Base-by-base conservation (phyloP, 2,329 filamentous ascomycete genomes). In the Microcera coccophila region DNA sequence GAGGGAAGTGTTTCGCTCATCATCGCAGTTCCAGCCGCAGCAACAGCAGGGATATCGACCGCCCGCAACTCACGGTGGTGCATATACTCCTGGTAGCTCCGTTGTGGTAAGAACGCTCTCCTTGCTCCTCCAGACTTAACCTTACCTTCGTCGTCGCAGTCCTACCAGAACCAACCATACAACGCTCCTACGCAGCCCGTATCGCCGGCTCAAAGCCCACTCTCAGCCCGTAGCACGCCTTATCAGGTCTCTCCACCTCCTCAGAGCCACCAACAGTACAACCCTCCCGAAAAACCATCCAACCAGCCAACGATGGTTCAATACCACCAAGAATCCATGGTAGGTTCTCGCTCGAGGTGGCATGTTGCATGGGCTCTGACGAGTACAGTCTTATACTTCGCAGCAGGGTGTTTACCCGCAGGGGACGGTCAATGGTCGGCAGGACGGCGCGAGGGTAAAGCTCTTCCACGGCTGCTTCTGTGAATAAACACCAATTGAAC, bases 391-490 rank as follows among this genome's bases (percentile, higher is more conserved):
- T 36, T 51, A 53, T 15, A 42, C 42, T 34, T 44, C 47, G 18
- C 53, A 56, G 33, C 51, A 56, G 38, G 49, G 43, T 28, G 38
- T 53, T 15, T 54, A 55, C 42, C 44, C 45, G n/a, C 54, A 57
- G 32, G 54, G 45, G 17, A 42, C 43, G 11, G 36, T 45, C 29
- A 42, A 45, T 41, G 52, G 51, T 44, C 53, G 49, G 45, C 52
- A 54, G 44, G 54, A 56, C 15, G 50, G 54, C 33, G 41, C 45
- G 48, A 56, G 56, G 54, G 54, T 57, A 57, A 57, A 57, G 52
- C 46, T 57, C 47, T 58, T 57, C 50, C 52, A 52, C 16, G 54
- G 54, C 38, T 57, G 54, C 38, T 54, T 57, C 37, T 57, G 54
- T 53, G 50, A 45, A 35, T 56, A 58, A 52, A 16, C 24, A 49